phyloP scores from a whole-genome alignment of 2,329 filamentous ascomycete genomes.

The Bertia moriformis region DNA sequence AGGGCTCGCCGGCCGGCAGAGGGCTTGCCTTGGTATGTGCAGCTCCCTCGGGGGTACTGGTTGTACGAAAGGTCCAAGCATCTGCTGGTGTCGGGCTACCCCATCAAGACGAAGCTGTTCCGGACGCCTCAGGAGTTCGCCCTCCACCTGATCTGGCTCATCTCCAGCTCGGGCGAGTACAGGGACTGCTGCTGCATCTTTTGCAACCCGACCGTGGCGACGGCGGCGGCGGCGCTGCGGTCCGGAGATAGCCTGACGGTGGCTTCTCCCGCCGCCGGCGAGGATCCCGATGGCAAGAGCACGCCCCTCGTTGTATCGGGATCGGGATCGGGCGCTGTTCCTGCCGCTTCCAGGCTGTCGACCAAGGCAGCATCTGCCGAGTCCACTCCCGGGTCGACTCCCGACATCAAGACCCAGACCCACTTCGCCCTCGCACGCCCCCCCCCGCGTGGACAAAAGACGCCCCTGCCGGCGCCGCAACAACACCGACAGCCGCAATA shows the following conservation, averaged over 20 bases:
- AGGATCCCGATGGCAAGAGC: not conserved
- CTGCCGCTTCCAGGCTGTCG: too few species aligned
- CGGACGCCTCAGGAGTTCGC: slow-evolving; percentile 38
- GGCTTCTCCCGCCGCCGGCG: not conserved
- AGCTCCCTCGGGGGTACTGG: slow-evolving; percentile 30
- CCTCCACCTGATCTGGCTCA: slow-evolving; percentile 34
- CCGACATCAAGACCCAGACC: too few species aligned
- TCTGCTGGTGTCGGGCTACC: slow-evolving; percentile 33
- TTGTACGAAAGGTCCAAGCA: slow-evolving; percentile 31
- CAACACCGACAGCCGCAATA: too few species aligned
- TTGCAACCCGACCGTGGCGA: slow-evolving; percentile 18
- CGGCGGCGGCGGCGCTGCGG: too few species aligned
- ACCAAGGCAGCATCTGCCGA: too few species aligned
- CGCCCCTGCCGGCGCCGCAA: too few species aligned
- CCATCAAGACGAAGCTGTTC: slow-evolving; percentile 29
- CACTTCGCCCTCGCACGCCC: too few species aligned
- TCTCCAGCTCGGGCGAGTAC: slow-evolving; percentile 29
- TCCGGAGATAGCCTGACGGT: not conserved
- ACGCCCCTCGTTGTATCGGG: not conserved
- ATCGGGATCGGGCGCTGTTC: not conserved
- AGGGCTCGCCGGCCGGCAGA: slow-evolving; percentile 13
- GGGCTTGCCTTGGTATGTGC: slow-evolving; percentile 26
- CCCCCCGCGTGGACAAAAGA: too few species aligned
- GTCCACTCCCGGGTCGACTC: too few species aligned
- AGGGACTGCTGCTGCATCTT: slow-evolving; percentile 34